phyloP scores from a whole-genome alignment of 352 stramenopile species.

The Globisporangium orthogonon region DNA sequence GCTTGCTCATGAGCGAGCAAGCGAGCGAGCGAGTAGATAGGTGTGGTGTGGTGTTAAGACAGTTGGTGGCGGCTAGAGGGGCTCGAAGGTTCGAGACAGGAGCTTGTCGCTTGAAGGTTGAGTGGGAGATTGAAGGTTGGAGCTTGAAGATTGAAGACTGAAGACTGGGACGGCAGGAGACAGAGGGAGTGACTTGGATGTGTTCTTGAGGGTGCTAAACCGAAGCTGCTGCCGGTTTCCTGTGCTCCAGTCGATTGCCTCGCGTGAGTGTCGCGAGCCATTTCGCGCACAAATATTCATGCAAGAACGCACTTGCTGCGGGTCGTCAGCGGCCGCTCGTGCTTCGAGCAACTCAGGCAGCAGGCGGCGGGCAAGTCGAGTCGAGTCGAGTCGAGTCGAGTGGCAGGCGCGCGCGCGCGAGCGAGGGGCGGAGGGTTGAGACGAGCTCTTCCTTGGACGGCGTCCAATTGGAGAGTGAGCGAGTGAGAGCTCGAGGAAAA shows the following conservation, averaged over 20 bases:
- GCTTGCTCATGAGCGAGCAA: constrained; percentile 17
- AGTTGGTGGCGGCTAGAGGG: too few relatives aligned
- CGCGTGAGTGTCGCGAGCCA: neutral
- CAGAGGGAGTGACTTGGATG: neutral
- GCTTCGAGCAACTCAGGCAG: neutral
- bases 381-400: neutral
- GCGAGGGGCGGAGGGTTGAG: neutral
- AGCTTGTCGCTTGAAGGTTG: too few relatives aligned
- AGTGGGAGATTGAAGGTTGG: neutral
- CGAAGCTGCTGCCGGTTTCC: too few relatives aligned
- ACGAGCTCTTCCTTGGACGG: constrained; percentile 1
- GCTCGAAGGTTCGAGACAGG: too few relatives aligned
- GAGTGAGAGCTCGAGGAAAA: neutral
- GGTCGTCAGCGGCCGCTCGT: neutral
- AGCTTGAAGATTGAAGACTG: neutral
- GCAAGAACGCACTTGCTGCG: neutral
- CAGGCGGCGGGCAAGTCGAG: too few relatives aligned
- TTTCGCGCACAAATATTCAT: neutral
- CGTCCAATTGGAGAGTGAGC: constrained; percentile 3
- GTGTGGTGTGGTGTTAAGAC: neutral
- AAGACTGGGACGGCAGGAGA: neutral
- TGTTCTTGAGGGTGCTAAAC: neutral
- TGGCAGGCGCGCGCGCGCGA: neutral
- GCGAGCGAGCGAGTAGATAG: too few relatives aligned
- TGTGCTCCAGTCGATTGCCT: too few relatives aligned